Base-by-base conservation (phyloP, 768 basidiomycete genomes). In the Trametes cinnabarina region DNA sequence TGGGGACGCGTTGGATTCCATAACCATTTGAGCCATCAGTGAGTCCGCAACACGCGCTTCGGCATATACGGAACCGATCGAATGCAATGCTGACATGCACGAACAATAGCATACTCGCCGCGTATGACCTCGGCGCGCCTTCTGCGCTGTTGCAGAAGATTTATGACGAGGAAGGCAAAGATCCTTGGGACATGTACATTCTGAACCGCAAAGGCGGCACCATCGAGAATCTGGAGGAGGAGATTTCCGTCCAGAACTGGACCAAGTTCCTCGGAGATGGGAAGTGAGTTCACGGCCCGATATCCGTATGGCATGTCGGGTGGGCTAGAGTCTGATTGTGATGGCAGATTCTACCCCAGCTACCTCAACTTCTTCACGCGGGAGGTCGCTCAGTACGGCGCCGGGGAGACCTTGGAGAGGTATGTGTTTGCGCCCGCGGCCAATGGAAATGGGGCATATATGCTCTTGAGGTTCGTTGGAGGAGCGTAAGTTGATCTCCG, bases 21-120 rank as follows among this genome's bases (percentile, higher is more conserved):
- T 63, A 84, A 84, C 65, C 84, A 86, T 66, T 67, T 82, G 14
- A 79, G 77, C 61, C 83, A 86, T 63, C 83, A 85, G 83, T 84
- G 49, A 68, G 79, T 63, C 9, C 23, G n/a, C 41, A 14, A 17
- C 34, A 10, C 39, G 30, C 40, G 30, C n/a, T 26, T 9, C 39
- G 15, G 9, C 26, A 2, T 30, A 28, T 17, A 26, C n/a, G n/a
- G 11, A 23, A 26, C 32, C 10, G 37, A 39, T 39, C 17, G 11
- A 8, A 39, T 39, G 37, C 14, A 15, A n/a, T 5, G 22, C 0
- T 12, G 8, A 46, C 25, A 46, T 15, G 22, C 44, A 17, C 4
- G 44, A 26, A 15, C 15, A 14, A 5, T 15, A 85, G 83, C 60
- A 51, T 84, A 10, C 68, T 85, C 2, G 81, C 82, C 0, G 79